Base-by-base conservation (phyloP, 2,329 filamentous ascomycete species). In the Clonostachys sp. region DNA sequence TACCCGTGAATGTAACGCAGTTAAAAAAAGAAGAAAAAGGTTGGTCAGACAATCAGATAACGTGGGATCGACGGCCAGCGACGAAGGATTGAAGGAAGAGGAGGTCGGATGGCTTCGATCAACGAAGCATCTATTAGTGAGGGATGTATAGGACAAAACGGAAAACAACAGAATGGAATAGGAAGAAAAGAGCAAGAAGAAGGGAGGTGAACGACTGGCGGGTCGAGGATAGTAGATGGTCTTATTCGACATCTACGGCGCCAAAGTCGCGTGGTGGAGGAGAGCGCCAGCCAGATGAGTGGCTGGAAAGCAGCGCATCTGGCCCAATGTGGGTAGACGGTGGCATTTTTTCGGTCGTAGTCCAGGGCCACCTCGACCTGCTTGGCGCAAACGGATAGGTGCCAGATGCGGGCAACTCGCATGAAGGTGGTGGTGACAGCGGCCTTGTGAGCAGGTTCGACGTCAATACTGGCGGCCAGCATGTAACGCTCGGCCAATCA, bases 81-180 rank as follows among this genome's bases (percentile, higher is more conserved):
- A 61, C 65, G 51, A 54, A 45, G 34, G 42, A 53, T 60, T 57
- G 51, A 47, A 47, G 45, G 18, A 42, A 47, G 47, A 48, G 51
- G 70, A 69, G 55, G 67, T 70, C 61, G 65, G 68, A 64, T 62
- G 67, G 63, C 65, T 62, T 69, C 66, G 69, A 51, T 72, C 69
- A 71, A 72, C 68, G 66, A 71, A 67, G 61, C 60, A 47, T 61
- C 61, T 63, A 61, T 50, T 50, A 51, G 46, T 58, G 47, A 57
- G 53, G 55, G 42, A 52, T 51, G 39, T 54, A 53, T 56, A 52
- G 54, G 50, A 48, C 54, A 55, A 58, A 53, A 56, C 51, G 60
- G 58, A 58, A 55, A 55, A 58, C 17, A 61, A 65, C 63, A 53
- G 47, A 46, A 52, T 57, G 54, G 51, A 44, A 33, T 51, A 61